Conservation (phyloP, 2,329 filamentous ascomycete species). For the Cryphonectria parasitica region DNA sequence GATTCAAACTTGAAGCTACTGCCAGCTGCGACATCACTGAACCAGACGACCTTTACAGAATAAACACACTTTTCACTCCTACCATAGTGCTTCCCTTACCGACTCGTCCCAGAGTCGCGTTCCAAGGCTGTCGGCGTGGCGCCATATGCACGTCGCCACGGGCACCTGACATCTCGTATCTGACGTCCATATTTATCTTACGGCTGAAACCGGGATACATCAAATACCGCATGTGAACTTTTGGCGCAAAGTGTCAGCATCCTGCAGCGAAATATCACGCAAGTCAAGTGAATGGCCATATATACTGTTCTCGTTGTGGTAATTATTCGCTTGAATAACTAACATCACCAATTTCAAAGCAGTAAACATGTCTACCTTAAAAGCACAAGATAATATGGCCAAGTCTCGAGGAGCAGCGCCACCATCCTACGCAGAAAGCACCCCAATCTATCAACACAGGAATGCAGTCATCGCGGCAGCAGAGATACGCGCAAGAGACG, state of each 20-base stretch:
- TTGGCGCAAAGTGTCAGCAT: background rate
- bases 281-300: background rate
- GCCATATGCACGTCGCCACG: background rate
- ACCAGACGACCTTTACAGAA: background rate
- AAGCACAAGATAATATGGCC: background rate
- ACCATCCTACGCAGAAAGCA: slow-evolving; percentile 4
- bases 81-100: background rate
- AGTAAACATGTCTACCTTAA: background rate
- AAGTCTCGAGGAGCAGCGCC: background rate
- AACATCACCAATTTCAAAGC: background rate
- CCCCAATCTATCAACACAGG: slow-evolving; percentile 36
- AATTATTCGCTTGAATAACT: background rate
- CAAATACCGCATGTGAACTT: background rate
- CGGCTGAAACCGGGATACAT: background rate
- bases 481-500: slow-evolving; percentile 43
- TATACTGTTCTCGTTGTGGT: background rate
- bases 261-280: background rate
- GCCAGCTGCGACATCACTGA: background rate
- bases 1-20: background rate
- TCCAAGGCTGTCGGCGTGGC: background rate
- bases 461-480: slow-evolving; percentile 46
- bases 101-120: background rate
- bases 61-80: background rate
- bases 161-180: background rate
- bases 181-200: background rate